phyloP scores from a whole-genome alignment of 306 rosid species.

The Rubus idaeus region DNA sequence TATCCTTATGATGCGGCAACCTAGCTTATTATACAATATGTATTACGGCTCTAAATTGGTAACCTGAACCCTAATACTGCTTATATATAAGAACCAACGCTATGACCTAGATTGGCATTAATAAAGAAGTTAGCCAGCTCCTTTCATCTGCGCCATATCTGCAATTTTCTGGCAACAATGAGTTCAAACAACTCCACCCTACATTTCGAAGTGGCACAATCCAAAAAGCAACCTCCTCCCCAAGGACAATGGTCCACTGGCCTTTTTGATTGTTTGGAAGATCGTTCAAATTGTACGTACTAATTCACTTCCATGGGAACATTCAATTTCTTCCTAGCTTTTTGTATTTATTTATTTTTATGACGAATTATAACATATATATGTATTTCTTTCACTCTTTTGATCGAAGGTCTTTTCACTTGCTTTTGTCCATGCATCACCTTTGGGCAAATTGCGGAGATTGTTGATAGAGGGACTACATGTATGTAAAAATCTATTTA shows the following conservation, averaged over 20 bases:
- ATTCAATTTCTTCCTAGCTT: not conserved
- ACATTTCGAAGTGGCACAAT: not conserved
- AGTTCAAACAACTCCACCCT: not conserved
- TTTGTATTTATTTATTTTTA: not conserved
- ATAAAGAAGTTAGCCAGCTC: not conserved
- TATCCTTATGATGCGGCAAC: not conserved
- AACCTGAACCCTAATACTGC: not conserved
- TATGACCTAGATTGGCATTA: not conserved
- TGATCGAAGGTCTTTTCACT: conserved; percentile 12
- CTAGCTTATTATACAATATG: not conserved
- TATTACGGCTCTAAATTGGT: not conserved
- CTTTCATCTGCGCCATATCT: not conserved
- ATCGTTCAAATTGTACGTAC: conserved; percentile 30
- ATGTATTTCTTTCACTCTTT: not conserved
- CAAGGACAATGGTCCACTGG: conserved; percentile 37
- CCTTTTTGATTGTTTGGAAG: conserved; percentile 33
- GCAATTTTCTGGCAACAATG: not conserved
- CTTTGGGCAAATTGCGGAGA: conserved; percentile 32
- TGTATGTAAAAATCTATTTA: conserved; percentile 7
- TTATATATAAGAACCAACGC: not conserved
- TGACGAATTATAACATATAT: not conserved
- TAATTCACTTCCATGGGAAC: not conserved
- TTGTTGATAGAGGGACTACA: conserved; percentile 30
- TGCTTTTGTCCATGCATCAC: conserved; percentile 31
- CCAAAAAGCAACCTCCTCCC: conserved; percentile 1